Conservation (phyloP, 2,329 filamentous ascomycete species). For the Calonectria leucothoes region DNA sequence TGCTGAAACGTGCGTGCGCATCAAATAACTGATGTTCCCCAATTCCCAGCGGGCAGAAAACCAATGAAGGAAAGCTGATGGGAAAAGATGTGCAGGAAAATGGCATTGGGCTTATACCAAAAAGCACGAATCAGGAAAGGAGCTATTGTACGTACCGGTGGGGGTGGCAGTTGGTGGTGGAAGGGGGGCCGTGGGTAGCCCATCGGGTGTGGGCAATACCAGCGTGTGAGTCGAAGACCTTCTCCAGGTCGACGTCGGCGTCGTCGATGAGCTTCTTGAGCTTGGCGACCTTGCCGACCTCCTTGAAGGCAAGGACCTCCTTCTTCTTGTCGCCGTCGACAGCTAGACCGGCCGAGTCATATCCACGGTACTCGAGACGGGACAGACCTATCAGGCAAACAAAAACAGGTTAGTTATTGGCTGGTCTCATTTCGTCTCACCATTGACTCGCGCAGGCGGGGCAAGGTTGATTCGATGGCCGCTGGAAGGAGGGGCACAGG, state of each 20-base stretch:
- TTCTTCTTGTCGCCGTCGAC: conserved; percentile 99
- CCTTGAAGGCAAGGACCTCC: conserved; percentile 97
- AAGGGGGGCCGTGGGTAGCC: conserved; percentile 97
- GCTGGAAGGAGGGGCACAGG: conserved; percentile 28
- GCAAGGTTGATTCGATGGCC: conserved; percentile 34
- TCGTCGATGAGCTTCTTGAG: conserved; percentile 92
- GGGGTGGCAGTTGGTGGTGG: conserved; percentile 96
- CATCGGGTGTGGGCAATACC: conserved; percentile 99
- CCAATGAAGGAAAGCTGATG: too few relatives aligned
- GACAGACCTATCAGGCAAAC: conserved; percentile 75
- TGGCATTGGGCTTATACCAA: neutral
- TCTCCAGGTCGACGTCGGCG: conserved; percentile 84
- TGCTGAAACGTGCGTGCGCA: neutral
- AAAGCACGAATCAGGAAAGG: neutral
- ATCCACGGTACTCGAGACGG: conserved; percentile 97
- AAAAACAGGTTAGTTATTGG: conserved; percentile 32
- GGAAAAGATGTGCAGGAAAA: neutral
- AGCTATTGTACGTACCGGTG: conserved; percentile 76
- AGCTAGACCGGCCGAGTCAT: conserved; percentile 96
- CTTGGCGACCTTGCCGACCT: conserved; percentile 99
- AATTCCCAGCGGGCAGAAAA: neutral
- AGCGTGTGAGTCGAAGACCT: conserved; percentile 97
- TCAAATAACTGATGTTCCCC: neutral
- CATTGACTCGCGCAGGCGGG: conserved; percentile 40
- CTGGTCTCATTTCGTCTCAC: conserved; percentile 40